These are phyloP conservation scores for Lodderomyces jiufengensis DNA, from an alignment of 1,139 yeast species.

Conservation along the genomic window DNA sequence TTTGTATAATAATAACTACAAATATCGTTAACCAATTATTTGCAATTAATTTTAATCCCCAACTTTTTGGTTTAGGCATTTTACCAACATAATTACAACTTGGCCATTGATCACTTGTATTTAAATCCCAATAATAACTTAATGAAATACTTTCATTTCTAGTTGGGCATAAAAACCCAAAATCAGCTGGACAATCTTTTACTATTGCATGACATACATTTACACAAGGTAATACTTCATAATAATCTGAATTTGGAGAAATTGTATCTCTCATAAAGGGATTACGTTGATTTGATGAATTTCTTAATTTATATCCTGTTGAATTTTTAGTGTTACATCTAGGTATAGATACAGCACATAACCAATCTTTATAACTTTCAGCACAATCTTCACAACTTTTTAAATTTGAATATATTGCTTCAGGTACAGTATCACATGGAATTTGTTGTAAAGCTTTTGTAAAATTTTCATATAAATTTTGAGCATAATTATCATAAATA, in stretches of 20 bases:
- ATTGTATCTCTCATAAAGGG: conserved; percentile 53
- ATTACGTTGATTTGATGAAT: conserved; percentile 49
- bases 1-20: conserved; percentile 2
- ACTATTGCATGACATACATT: conserved; percentile 76
- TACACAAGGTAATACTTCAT: conserved; percentile 82
- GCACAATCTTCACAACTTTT: conserved; percentile 72
- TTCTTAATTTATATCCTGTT: conserved; percentile 47
- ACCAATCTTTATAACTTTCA: conserved; percentile 75
- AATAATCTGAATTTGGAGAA: conserved; percentile 59
- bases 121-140: conserved; percentile 45
- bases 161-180: conserved; percentile 72
- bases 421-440: conserved; percentile 72
- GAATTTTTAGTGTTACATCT: conserved; percentile 60
- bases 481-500: conserved; percentile 65
- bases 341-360: conserved; percentile 89
- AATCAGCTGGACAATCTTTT: conserved; percentile 76
- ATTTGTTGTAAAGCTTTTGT: conserved; percentile 71
- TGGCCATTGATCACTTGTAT: conserved; percentile 21
- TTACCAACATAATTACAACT: conserved; percentile 53
- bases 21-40: conserved; percentile 8
- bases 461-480: conserved; percentile 57
- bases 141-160: conserved; percentile 30
- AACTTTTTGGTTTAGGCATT: conserved; percentile 2
- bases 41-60: conserved; percentile 1
- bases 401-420: conserved; percentile 70